Conservation (phyloP, 176 grass and related monocot genomes). For the Ampelocalamus luodianensis region DNA sequence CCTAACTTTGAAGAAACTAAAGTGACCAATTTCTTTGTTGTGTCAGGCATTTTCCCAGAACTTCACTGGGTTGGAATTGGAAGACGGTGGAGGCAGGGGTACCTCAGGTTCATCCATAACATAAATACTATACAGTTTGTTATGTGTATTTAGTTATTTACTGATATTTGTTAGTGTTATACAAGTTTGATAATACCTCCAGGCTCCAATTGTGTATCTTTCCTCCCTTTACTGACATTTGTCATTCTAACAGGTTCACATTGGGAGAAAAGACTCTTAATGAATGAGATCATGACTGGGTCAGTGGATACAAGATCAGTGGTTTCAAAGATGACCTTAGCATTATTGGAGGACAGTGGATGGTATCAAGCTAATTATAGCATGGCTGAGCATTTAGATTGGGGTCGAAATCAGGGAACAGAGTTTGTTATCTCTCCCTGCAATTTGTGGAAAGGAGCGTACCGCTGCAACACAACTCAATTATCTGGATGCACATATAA, state of each 20-base stretch:
- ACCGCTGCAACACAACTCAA: conserved; percentile 92
- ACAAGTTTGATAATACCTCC: conserved; percentile 20
- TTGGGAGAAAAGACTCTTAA: conserved; percentile 98
- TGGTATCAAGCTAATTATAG: conserved; percentile 99
- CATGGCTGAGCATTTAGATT: conserved; percentile 93
- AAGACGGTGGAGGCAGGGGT: conserved; percentile 97
- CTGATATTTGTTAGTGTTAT: background rate
- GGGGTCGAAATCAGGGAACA: conserved; percentile 95
- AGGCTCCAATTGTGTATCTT: background rate
- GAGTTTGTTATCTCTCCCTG: conserved; percentile 88
- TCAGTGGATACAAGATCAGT: conserved; percentile 97
- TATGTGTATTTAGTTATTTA: background rate
- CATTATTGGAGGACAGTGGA: conserved; percentile 97
- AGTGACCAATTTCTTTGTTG: conserved; percentile 21
- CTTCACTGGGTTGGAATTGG: conserved; percentile 94
- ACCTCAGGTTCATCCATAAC: conserved; percentile 78
- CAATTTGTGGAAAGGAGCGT: conserved; percentile 91
- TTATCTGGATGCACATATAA: conserved; percentile 98
- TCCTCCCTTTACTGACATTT: conserved; percentile 27
- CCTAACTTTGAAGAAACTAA: conserved; percentile 34
- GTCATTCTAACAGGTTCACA: conserved; percentile 69
- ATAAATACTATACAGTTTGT: background rate
- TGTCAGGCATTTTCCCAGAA: conserved; percentile 93
- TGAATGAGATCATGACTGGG: conserved; percentile 99
- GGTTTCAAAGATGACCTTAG: conserved; percentile 98